Percentiles rank a stretch among this genome's conserved stretches.
Evolutionary conservation across 208 protist species (phyloP).

Genomic region (Trypanosoma avium): DNA sequence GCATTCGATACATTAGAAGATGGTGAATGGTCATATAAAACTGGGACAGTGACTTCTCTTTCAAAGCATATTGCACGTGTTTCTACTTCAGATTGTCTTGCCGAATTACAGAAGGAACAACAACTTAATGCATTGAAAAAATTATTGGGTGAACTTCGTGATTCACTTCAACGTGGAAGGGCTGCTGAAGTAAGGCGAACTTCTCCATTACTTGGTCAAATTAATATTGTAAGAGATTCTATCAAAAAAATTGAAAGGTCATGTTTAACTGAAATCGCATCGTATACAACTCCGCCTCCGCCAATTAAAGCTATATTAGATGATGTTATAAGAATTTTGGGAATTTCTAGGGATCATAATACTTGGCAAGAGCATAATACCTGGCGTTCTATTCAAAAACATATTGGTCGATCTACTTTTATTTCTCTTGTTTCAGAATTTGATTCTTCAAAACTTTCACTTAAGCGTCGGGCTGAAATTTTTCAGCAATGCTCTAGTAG

Average conservation of each 20-base stretch:
- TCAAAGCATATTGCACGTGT: constrained; percentile 20
- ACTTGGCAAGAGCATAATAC: constrained; percentile 21
- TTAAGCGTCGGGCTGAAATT: constrained; percentile 23
- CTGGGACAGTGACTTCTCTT: constrained; percentile 22
- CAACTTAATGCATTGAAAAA: constrained; percentile 1
- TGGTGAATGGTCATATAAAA: constrained; percentile 7
- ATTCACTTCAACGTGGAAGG: constrained; percentile 10
- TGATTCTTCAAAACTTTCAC: constrained; percentile 32
- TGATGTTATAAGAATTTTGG: constrained; percentile 40
- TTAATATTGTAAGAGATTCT: constrained; percentile 26
- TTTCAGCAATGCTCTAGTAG: constrained; percentile 24
- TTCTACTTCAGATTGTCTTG: constrained; percentile 7
- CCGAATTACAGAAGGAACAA: constrained; percentile 7
- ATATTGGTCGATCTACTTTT: constrained; percentile 32
- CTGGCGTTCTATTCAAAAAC: constrained; percentile 29
- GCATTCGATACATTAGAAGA: constrained; percentile 19
- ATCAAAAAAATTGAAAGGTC: constrained; percentile 37
- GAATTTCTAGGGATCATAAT: constrained; percentile 15
- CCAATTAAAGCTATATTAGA: constrained; percentile 30
- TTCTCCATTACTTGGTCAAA: constrained; percentile 12
- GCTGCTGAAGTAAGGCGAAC: constrained; percentile 18
- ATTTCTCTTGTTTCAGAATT: constrained; percentile 35
- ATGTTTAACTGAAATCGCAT: constrained; percentile 35
- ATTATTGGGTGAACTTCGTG: constrained; percentile 2
- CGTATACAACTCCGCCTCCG: constrained; percentile 28